Evolutionary conservation across 2,329 filamentous ascomycete genomes (phyloP).

Genomic region (Pseudogymnoascus sp.): DNA sequence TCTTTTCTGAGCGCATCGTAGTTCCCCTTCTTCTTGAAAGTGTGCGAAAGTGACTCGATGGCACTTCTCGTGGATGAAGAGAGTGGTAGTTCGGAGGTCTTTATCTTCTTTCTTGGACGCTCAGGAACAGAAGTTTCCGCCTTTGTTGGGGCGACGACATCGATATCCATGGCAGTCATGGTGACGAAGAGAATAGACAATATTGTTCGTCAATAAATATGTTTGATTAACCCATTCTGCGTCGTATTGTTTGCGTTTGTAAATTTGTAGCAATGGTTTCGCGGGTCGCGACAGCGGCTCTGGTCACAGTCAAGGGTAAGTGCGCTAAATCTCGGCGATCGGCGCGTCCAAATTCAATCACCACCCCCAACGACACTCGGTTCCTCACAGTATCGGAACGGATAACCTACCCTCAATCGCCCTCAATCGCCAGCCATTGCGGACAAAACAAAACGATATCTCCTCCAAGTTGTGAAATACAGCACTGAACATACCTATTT

Average conservation of each 20-base stretch:
- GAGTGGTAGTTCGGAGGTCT: slow-evolving; percentile 67
- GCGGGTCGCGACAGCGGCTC: slow-evolving; percentile 4
- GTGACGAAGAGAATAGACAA: background rate
- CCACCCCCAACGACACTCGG: slow-evolving; percentile 4
- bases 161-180: background rate
- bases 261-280: background rate
- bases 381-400: background rate
- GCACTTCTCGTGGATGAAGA: slow-evolving; percentile 64
- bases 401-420: slow-evolving; percentile 3
- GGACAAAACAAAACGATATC: slow-evolving; percentile 2
- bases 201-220: background rate
- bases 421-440: background rate
- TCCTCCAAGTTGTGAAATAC: background rate
- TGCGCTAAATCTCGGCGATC: slow-evolving; percentile 6
- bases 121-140: background rate
- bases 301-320: background rate
- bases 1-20: slow-evolving; percentile 73
- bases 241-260: background rate
- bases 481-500: background rate
- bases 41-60: slow-evolving; percentile 69
- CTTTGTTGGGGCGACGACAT: background rate
- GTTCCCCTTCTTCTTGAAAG: slow-evolving; percentile 79
- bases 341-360: slow-evolving; percentile 8
- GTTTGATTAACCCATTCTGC: slow-evolving; percentile 3
- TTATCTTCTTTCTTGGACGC: slow-evolving; percentile 45